A percentile compares a stretch with the other conserved stretches of the same genome.
Conservation (phyloP, 305 asterid genomes). For the Solanum hybrid region DNA sequence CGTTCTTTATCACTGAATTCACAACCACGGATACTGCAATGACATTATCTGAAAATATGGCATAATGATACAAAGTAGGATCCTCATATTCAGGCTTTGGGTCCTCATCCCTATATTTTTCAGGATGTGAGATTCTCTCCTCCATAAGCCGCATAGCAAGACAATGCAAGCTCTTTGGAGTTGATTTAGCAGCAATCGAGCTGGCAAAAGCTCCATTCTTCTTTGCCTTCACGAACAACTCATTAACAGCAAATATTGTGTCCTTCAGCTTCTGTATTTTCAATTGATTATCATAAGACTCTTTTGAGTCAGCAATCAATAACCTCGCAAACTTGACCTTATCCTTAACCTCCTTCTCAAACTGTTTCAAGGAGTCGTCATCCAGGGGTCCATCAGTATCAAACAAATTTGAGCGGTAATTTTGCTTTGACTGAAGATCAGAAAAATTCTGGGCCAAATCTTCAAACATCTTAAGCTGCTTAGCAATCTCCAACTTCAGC, state of each 20-base stretch:
- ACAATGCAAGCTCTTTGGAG: constrained; percentile 80
- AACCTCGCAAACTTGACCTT: constrained; percentile 55
- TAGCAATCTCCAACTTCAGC: constrained; percentile 56
- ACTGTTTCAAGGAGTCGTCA: constrained; percentile 63
- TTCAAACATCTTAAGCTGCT: constrained; percentile 61
- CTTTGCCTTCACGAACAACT: constrained; percentile 64
- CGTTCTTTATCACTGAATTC: constrained; percentile 50
- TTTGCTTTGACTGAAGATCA: constrained; percentile 43
- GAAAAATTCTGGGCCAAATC: constrained; percentile 46
- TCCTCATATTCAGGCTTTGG: constrained; percentile 55
- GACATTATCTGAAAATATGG: constrained; percentile 59
- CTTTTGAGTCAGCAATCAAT: constrained; percentile 57
- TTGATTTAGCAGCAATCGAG: constrained; percentile 57
- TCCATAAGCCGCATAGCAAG: constrained; percentile 70
- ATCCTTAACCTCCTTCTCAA: constrained; percentile 75
- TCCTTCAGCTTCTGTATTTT: constrained; percentile 70
- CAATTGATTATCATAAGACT: constrained; percentile 61
- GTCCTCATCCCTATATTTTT: constrained; percentile 45
- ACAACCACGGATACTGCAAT: constrained; percentile 72
- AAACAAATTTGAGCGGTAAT: constrained; percentile 39
- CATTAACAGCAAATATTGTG: constrained; percentile 63
- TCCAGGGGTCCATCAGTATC: constrained; percentile 56
- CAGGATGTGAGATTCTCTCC: constrained; percentile 71
- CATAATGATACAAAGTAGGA: constrained; percentile 60
- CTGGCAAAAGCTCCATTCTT: constrained; percentile 65